Conservation (phyloP, 2,329 filamentous ascomycete genomes). For the Colletotrichum sublineola region DNA sequence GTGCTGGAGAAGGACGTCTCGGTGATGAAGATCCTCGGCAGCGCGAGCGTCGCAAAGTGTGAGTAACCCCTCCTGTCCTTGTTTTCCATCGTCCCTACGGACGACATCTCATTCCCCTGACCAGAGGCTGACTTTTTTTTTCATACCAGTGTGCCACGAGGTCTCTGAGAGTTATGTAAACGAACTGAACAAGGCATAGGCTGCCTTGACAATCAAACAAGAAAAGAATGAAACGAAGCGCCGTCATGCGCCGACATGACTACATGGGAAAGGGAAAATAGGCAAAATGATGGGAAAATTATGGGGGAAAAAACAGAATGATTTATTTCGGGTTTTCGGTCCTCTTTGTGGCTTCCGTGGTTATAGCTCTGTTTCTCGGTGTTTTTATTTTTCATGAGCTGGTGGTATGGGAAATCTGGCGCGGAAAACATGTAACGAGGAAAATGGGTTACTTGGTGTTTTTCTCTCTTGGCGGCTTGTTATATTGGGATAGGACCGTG, state of each 20-base stretch:
- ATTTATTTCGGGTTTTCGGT: not conserved
- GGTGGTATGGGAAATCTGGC: not conserved
- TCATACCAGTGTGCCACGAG: constrained; percentile 24
- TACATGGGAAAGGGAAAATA: not conserved
- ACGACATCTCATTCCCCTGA: not conserved
- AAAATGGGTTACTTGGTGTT: not conserved
- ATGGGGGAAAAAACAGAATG: not conserved
- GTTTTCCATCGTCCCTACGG: too few species aligned
- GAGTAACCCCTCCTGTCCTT: constrained; percentile 5
- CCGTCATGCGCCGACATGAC: not conserved
- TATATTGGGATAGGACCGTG: not conserved
- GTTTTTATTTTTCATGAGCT: not conserved
- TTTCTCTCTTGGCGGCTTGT: not conserved
- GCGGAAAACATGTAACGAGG: not conserved
- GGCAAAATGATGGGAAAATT: too few species aligned
- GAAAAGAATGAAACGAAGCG: not conserved
- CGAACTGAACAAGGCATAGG: constrained; percentile 25
- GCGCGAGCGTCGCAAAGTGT: constrained; percentile 45
- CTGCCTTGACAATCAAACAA: too few species aligned
- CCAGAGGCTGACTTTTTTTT: constrained; percentile 6
- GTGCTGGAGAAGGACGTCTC: constrained; percentile 59
- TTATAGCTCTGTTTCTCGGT: not conserved
- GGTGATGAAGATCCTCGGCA: constrained; percentile 60
- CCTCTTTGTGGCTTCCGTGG: not conserved
- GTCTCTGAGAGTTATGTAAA: constrained; percentile 25